phyloP scores from a whole-genome alignment of 805 yeast species.

The Lipomyces spencermartinsiae region DNA sequence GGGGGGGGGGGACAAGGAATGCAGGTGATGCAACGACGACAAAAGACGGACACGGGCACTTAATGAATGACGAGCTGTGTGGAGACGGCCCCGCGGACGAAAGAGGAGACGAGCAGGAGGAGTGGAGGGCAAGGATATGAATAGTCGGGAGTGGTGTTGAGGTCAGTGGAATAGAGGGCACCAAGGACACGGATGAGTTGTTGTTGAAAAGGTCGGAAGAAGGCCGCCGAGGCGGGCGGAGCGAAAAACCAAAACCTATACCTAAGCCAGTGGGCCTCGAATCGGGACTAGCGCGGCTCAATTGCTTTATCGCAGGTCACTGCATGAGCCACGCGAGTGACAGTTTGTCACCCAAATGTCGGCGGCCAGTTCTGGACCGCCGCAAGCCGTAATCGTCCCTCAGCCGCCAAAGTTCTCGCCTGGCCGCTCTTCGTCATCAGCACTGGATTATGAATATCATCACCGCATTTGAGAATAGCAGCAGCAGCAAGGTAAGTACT shows the following conservation, averaged over 20 bases:
- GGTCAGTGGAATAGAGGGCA: no score
- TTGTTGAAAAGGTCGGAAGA: background rate
- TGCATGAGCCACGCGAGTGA: background rate
- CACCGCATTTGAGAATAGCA: background rate
- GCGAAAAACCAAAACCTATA: no score
- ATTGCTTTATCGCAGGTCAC: background rate
- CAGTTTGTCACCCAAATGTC: background rate
- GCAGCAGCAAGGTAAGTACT: no score
- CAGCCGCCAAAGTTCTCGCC: background rate
- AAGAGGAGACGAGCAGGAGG: background rate
- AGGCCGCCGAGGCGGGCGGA: no score
- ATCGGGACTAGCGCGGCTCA: background rate
- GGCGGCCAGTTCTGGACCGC: background rate
- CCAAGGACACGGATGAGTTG: no score
- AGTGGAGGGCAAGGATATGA: background rate
- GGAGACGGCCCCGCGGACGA: background rate
- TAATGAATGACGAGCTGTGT: background rate
- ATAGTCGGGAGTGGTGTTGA: background rate
- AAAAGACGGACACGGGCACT: background rate
- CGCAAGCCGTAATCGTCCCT: no score
- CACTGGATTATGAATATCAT: background rate
- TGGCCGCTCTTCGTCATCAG: background rate
- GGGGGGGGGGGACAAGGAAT: background rate
- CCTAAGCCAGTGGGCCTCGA: background rate
- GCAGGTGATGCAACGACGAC: background rate